Evolutionary conservation across 306 rosid species (phyloP).

Genomic region (Hylodesmum podocarpum): DNA sequence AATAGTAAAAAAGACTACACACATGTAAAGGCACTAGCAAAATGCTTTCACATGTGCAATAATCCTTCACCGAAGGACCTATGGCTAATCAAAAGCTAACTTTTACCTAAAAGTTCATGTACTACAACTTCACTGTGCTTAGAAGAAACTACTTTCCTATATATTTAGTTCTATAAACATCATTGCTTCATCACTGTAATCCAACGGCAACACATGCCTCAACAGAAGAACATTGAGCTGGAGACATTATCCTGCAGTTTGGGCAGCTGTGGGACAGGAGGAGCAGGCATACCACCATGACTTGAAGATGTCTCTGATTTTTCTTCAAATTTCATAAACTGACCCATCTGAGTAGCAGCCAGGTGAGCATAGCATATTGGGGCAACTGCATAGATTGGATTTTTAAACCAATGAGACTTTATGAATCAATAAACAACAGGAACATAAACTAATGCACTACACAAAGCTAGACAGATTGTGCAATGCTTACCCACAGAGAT

Average conservation of each 20-base stretch:
- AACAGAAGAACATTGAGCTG: slow-evolving; percentile 86
- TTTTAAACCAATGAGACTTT: background rate
- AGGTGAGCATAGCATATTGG: slow-evolving; percentile 91
- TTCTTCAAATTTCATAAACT: slow-evolving; percentile 79
- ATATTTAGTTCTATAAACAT: slow-evolving; percentile 11
- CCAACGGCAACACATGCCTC: background rate
- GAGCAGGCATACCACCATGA: slow-evolving; percentile 60
- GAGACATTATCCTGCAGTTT: slow-evolving; percentile 50
- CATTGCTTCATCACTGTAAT: background rate
- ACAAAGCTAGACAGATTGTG: background rate
- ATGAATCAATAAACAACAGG: background rate
- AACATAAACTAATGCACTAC: background rate
- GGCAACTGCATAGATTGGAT: slow-evolving; percentile 59
- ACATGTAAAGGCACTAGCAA: background rate
- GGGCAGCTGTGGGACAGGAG: slow-evolving; percentile 79
- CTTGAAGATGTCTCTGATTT: slow-evolving; percentile 80
- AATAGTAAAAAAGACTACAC: background rate
- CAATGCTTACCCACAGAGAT: slow-evolving; percentile 72
- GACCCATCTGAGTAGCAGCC: slow-evolving; percentile 80
- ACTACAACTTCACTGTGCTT: background rate
- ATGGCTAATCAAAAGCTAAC: too few species aligned
- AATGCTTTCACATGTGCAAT: background rate
- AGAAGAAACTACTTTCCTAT: background rate
- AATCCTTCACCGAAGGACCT: background rate
- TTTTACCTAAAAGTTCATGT: too few species aligned